phyloP scores from a whole-genome alignment of 1,284 basidiomycete genomes.

The Paramarasmius palmivorus region DNA sequence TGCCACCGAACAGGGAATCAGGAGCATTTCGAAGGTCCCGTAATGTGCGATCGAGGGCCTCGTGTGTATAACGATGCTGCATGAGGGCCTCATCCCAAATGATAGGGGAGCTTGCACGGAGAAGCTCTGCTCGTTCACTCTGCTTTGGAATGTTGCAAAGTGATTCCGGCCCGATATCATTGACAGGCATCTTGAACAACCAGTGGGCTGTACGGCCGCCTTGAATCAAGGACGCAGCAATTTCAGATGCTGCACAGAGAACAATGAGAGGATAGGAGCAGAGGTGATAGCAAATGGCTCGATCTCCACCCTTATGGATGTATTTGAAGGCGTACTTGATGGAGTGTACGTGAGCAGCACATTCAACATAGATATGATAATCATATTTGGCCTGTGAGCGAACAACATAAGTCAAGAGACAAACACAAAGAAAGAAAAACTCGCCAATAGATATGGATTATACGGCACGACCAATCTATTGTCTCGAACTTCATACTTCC shows the following conservation, averaged over 20 bases:
- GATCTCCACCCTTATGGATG: slow-evolving; percentile 40
- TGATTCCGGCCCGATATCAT: slow-evolving; percentile 27
- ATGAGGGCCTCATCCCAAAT: slow-evolving; percentile 42
- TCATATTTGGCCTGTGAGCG: slow-evolving; percentile 22
- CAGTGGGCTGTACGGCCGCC: slow-evolving; percentile 20
- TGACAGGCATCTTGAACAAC: slow-evolving; percentile 42
- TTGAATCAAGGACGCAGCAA: too few species aligned
- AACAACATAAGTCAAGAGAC: neutral
- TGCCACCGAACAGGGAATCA: slow-evolving; percentile 36
- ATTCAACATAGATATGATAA: slow-evolving; percentile 51
- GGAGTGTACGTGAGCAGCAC: slow-evolving; percentile 11
- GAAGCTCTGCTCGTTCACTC: slow-evolving; percentile 24
- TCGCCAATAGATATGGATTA: slow-evolving; percentile 27
- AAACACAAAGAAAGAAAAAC: neutral
- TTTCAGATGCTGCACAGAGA: too few species aligned
- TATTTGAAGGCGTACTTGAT: slow-evolving; percentile 36
- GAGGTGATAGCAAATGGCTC: too few species aligned
- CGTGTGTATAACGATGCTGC: slow-evolving; percentile 31
- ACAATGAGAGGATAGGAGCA: too few species aligned
- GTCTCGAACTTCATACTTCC: slow-evolving; percentile 11
- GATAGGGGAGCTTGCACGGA: slow-evolving; percentile 27
- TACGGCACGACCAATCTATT: slow-evolving; percentile 42
- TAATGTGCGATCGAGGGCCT: slow-evolving; percentile 33
- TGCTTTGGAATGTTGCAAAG: slow-evolving; percentile 32
- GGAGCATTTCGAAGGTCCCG: slow-evolving; percentile 25